Evolutionary conservation across 2,329 filamentous ascomycete species (phyloP), one percentile per base, ranked within the genome.

Genomic region (Calonectria ilicicola): DNA sequence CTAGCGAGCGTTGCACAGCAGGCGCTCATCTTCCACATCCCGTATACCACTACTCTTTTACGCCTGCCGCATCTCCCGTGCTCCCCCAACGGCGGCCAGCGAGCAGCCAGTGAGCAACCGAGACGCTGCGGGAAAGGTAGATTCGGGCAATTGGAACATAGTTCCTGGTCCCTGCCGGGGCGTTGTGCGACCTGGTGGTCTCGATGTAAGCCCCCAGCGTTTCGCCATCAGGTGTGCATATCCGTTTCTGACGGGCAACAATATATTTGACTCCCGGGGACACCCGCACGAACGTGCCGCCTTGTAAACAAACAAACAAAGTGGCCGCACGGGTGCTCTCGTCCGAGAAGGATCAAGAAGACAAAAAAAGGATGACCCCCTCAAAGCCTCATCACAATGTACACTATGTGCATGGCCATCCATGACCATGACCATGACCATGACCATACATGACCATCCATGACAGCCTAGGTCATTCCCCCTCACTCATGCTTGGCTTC

Each of bases 11-110:
- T 47, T 49, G 26, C 65, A 40, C 65, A 44, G 21, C 47, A n/a
- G 27, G 8, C 47, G 15, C 44, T 27, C 32, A 17, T 38, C 23
- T n/a, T 26, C 60, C n/a, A 35, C 29, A 32, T 42, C 23, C 26
- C 38, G 38, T 40, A 42, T 44, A 46, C 49, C 27, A 32, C 27
- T 56, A 27, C 64, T 63, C 46, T 38, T 56, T 63, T 72, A n/a
- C 58, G 66, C 51, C 66, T 60, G 66, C 70, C 70, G 70, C 60
- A 72, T 72, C 70, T 69, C 67, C 58, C 26, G 70, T 72, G 47
- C 67, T 67, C 44, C 70, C 49, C 47, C 58, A 49, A n/a, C 38
- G 32, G 12, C 29, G 42, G 7, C 32, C 26, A 32, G 65, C 29
- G 38, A 42, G 12, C 29, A 42, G 7, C 32, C 26, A 32, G 65